Evolutionary conservation across 768 basidiomycete genomes (phyloP), one percentile per base, ranked within the genome.

Genomic region (Russula olivacea): DNA sequence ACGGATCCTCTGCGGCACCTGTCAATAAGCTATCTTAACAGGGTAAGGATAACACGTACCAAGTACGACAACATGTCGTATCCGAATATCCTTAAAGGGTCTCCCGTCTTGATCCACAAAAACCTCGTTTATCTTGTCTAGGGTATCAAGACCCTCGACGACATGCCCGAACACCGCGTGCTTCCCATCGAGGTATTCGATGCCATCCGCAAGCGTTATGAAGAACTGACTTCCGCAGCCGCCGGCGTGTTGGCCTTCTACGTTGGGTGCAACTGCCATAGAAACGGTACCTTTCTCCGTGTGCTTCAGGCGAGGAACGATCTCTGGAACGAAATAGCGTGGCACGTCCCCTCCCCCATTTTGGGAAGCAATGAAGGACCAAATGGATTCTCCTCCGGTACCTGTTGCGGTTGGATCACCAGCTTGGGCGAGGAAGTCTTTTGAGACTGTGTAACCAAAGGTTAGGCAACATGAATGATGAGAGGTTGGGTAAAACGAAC

Each of bases 341-440:
- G 85, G 77, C 8, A 79, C 61, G 28, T 57, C 72, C 12, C 74
- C 64, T 32, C 72, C 66, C 50, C 75, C 71, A 45, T 61, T 67
- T 67, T 79, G 75, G 8, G 86, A 81, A 57, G 82, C 78, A 53
- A 91, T 79, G 68, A 84, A 80, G 6, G 93, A 93, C 82, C 87
- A 89, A 69, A 96, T 80, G 3, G 87, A 93, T 76, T 93, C 89
- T 51, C 97, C 97, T 34, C 97, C 95, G 34, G 86, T 93, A 21
- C 97, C 96, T 1, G 91, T 90, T 8, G 95, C 96, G 19, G 91
- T 88, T 7, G 96, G 97, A 69, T 99, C 97, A n/a, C 97, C 97
- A 1, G 84, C 81, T 74, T 98, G 97, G 12, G 95, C 95, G 56
- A 99, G 82, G 68, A 99, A 99, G 72, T 98, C 93, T 75, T 96